Conservation (phyloP, 2,329 filamentous ascomycete genomes). For the Botrytis elliptica region DNA sequence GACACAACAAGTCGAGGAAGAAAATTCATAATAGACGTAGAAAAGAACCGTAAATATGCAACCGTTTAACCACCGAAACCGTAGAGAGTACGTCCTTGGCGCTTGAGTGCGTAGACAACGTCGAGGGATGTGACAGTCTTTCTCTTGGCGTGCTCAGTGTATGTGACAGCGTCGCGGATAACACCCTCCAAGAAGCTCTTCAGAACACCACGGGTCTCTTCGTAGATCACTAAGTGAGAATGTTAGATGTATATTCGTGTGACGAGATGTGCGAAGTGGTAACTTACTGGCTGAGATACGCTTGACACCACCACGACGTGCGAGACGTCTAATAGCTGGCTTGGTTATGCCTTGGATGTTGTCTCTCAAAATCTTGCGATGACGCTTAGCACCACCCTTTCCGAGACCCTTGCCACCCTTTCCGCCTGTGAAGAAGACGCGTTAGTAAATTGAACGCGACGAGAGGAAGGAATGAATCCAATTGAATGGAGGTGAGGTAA, state of each 20-base stretch:
- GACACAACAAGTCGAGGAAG: conserved; percentile 26
- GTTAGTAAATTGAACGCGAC: conserved; percentile 25
- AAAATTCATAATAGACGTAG: conserved; percentile 35
- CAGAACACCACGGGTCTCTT: conserved; percentile 77
- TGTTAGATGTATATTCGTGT: conserved; percentile 37
- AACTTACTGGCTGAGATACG: conserved; percentile 89
- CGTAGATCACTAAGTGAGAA: conserved; percentile 65
- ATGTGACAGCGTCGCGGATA: conserved; percentile 55
- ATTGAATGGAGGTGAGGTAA: not conserved
- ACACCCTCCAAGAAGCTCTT: conserved; percentile 83
- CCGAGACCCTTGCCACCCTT: conserved; percentile 92
- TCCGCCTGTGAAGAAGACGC: conserved; percentile 36
- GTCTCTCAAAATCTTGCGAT: conserved; percentile 98
- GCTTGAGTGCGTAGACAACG: conserved; percentile 65
- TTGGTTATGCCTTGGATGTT: conserved; percentile 99
- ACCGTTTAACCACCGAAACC: conserved; percentile 61
- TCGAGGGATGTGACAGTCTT: conserved; percentile 68
- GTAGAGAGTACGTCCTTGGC: conserved; percentile 65
- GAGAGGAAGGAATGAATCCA: conserved; percentile 2
- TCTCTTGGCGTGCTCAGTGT: conserved; percentile 71
- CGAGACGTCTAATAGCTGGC: conserved; percentile 97
- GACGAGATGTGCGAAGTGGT: not conserved
- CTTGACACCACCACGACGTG: conserved; percentile 99
- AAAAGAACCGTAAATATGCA: conserved; percentile 24
- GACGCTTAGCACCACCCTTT: conserved; percentile 98